A percentile compares a stretch with the other conserved stretches of the same genome.
Evolutionary conservation across 257 asterid species (phyloP).

Genomic region (Fraxinus excelsior): DNA sequence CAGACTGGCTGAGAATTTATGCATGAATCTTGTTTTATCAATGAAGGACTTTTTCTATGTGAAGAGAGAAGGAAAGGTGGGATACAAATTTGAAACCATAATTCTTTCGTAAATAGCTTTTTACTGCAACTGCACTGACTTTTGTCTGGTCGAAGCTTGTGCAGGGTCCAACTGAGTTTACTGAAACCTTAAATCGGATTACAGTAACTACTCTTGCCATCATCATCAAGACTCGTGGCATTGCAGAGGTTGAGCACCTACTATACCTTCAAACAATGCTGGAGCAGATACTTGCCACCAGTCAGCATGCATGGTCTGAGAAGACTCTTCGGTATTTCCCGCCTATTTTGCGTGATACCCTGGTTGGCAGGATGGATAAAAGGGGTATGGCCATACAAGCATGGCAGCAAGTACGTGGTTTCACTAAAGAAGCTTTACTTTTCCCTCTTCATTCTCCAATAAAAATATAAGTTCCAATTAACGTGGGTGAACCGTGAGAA

Average conservation of each 20-base stretch:
- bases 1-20: constrained; percentile 90
- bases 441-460: neutral
- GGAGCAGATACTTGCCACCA: constrained; percentile 88
- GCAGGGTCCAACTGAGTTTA: constrained; percentile 97
- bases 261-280: constrained; percentile 87
- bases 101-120: constrained; percentile 24
- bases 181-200: constrained; percentile 90
- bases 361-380: constrained; percentile 79
- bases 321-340: constrained; percentile 93
- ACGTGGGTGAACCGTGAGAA: neutral
- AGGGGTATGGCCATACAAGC: constrained; percentile 85
- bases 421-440: neutral
- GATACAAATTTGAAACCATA: constrained; percentile 26
- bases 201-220: constrained; percentile 83
- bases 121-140: constrained; percentile 30
- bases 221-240: constrained; percentile 93
- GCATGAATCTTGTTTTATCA: constrained; percentile 90
- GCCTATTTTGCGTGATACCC: constrained; percentile 76
- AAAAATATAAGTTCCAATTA: neutral
- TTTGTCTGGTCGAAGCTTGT: constrained; percentile 31
- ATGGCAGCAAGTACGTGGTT: constrained; percentile 82
- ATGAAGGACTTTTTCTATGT: constrained; percentile 86
- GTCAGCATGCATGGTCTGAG: constrained; percentile 99
- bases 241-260: constrained; percentile 90
- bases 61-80: constrained; percentile 96